A percentile compares a stretch with the other conserved stretches of the same genome.
These are phyloP conservation scores for Annulohypoxylon truncatum DNA, from an alignment of 2,329 filamentous ascomycete genomes.

Conservation along the genomic window DNA sequence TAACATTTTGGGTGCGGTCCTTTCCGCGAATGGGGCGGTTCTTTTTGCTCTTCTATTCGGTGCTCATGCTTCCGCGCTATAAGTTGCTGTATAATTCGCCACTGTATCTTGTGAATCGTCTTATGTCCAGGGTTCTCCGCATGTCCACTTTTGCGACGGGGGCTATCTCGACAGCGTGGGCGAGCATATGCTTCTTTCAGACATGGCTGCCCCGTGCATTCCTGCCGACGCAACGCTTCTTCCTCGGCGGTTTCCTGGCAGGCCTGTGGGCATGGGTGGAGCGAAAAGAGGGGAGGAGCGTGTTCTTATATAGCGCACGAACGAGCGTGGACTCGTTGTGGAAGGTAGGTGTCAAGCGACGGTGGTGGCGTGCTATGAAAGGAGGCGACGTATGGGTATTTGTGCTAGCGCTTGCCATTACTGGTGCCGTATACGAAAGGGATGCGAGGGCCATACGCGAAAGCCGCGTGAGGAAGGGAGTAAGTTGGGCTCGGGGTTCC, in stretches of 20 bases:
- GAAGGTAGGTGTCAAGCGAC: slow-evolving; percentile 92
- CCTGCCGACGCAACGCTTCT: slow-evolving; percentile 86
- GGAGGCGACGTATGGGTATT: slow-evolving; percentile 89
- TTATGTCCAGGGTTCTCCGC: slow-evolving; percentile 77
- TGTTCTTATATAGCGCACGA: slow-evolving; percentile 83
- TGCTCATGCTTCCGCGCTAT: slow-evolving; percentile 76
- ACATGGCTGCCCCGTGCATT: slow-evolving; percentile 77
- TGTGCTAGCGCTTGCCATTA: slow-evolving; percentile 79
- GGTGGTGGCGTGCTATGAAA: slow-evolving; percentile 85
- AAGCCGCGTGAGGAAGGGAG: slow-evolving; percentile 73
- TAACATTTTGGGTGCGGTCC: slow-evolving; percentile 86
- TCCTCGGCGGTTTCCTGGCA: slow-evolving; percentile 85
- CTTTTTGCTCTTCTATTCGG: slow-evolving; percentile 79
- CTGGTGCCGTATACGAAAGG: slow-evolving; percentile 81
- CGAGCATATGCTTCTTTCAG: slow-evolving; percentile 89
- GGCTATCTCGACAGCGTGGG: slow-evolving; percentile 89
- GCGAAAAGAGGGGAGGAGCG: slow-evolving; percentile 69
- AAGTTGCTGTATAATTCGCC: slow-evolving; percentile 77
- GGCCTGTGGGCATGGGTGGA: slow-evolving; percentile 88
- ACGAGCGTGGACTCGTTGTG: slow-evolving; percentile 85
- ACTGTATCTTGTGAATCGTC: slow-evolving; percentile 70
- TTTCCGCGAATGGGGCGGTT: slow-evolving; percentile 84
- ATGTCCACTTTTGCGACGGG: slow-evolving; percentile 83
- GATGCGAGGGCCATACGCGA: slow-evolving; percentile 76
- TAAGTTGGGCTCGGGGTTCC: slow-evolving; percentile 80